Conservation (phyloP, 2,329 filamentous ascomycete genomes). For the Orbilia quercus region DNA sequence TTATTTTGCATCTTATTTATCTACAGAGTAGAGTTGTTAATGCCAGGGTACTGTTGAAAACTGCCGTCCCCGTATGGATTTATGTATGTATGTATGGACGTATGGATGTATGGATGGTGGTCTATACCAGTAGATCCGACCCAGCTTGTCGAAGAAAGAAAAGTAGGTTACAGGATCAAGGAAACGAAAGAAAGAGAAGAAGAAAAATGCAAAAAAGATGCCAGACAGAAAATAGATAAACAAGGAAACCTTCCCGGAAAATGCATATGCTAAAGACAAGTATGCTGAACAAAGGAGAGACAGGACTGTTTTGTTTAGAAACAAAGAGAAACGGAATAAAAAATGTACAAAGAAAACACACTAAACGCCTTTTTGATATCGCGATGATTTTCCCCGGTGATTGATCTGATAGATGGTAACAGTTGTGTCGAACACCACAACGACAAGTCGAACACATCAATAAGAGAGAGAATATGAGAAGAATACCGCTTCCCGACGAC, state of each 20-base stretch:
- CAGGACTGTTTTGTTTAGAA: conserved; percentile 6
- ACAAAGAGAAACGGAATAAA: conserved; percentile 13
- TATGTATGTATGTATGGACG: no score
- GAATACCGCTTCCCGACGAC: no score
- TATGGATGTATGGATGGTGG: no score
- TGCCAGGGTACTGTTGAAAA: neutral
- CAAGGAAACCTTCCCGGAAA: conserved; percentile 26
- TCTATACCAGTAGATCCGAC: conserved; percentile 44
- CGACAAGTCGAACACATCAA: no score
- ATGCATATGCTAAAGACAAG: conserved; percentile 30
- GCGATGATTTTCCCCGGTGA: neutral
- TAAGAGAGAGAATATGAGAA: no score
- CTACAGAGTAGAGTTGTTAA: no score
- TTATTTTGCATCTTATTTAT: conserved; percentile 29
- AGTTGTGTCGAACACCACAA: no score
- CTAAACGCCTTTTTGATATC: conserved; percentile 22
- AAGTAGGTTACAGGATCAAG: no score
- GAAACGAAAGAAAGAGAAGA: conserved; percentile 8
- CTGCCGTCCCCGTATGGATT: neutral
- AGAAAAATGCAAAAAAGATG: neutral
- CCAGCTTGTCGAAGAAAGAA: conserved; percentile 1
- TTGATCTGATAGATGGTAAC: neutral
- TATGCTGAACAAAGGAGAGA: conserved; percentile 38
- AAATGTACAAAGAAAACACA: conserved; percentile 17
- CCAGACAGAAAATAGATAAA: conserved; percentile 10